Base-by-base conservation (phyloP, 345 rosid genomes). In the Clausena lansium region DNA sequence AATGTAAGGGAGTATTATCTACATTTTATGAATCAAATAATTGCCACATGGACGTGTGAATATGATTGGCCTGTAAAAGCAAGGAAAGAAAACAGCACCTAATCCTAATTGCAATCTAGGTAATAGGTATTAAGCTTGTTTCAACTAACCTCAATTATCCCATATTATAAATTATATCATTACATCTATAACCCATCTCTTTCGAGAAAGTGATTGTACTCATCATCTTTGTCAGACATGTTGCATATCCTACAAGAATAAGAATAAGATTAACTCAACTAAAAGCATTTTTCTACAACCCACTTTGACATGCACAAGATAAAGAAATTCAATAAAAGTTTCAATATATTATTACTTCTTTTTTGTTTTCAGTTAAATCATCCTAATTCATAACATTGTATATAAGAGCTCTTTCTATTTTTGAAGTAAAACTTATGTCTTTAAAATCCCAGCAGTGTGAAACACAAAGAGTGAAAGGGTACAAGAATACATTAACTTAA, bases 131-230 rank as follows among this genome's bases (percentile, higher is more conserved):
- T 28, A 47, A 22, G 75, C 75, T 70, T 45, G 30, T 77, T 71
- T 57, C 15, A 67, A 45, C 76, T 24, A 73, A 63, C 33, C 70
- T 30, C 64, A 57, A 33, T 77, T 11, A 70, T 67, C 27, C 30
- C 8, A 5, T 9, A 20, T 54, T 52, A 52, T 61, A 45, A 60
- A 25, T 28, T 30, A 74, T 47, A 35, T 15, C 32, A 4, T 32
- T 15, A 7, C 45, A 65, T 65, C 5, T 7, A 65, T 35, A 14
- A 9, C 19, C 66, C 35, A 33, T 24, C 71, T 4, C 9, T 75
- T 65, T 24, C 70, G 4, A 64, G 62, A 75, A 20, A 63, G 70
- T 65, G 71, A 63, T 20, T 45, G 30, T 22, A 20, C 20, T n/a
- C 54, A 30, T 3, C 4, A 36, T 52, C 57, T 17, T 52, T 17